These are phyloP conservation scores for Cutaneotrichosporon sp. DNA, from an alignment of 1,284 basidiomycete species.

Conservation along the genomic window DNA sequence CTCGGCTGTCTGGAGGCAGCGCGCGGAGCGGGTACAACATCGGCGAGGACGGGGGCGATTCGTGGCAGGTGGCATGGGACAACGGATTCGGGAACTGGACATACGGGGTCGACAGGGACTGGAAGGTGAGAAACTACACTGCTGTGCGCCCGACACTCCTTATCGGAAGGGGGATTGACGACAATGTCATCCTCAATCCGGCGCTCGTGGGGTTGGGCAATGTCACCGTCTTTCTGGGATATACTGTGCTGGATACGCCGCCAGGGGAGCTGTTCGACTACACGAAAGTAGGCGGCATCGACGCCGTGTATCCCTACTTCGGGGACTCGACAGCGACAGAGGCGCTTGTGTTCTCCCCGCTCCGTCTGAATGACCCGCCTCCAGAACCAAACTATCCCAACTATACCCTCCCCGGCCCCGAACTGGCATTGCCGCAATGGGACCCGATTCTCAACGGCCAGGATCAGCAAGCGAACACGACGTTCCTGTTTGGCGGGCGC, in stretches of 20 bases:
- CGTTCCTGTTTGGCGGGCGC: background rate
- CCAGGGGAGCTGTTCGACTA: background rate
- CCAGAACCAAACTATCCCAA: slow-evolving; percentile 64
- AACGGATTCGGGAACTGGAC: slow-evolving; percentile 60
- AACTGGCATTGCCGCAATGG: slow-evolving; percentile 52
- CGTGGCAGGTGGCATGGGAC: slow-evolving; percentile 53
- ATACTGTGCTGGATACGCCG: background rate
- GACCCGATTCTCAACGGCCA: slow-evolving; percentile 17
- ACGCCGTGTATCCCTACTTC: slow-evolving; percentile 47
- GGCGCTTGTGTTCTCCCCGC: slow-evolving; percentile 69
- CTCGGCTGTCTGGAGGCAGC: background rate
- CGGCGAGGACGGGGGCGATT: slow-evolving; percentile 43
- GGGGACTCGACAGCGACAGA: slow-evolving; percentile 72
- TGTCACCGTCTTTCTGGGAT: background rate
- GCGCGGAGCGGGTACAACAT: background rate
- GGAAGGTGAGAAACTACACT: background rate
- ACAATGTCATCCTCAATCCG: background rate
- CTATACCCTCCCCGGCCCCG: slow-evolving; percentile 66
- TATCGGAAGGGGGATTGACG: slow-evolving; percentile 7
- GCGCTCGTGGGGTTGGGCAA: background rate
- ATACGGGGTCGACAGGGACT: slow-evolving; percentile 22
- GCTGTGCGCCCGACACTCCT: slow-evolving; percentile 1
- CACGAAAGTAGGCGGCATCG: background rate
- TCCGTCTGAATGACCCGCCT: slow-evolving; percentile 50
- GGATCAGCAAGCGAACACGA: background rate